Evolutionary conservation across 805 yeast species (phyloP), one percentile per base, ranked within the genome.

Genomic region (Kazachstania taianensis): DNA sequence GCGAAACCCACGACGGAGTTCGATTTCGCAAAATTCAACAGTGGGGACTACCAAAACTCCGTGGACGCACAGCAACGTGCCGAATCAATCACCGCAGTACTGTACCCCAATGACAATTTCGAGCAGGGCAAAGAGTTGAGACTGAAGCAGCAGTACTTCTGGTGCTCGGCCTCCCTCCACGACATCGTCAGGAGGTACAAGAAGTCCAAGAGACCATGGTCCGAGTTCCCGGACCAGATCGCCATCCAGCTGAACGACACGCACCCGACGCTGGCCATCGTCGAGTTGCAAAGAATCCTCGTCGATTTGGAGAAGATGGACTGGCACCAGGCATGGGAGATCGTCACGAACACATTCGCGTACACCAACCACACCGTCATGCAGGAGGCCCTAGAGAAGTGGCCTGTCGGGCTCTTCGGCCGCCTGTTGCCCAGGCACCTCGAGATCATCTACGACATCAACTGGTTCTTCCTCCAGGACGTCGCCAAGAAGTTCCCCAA

Each of bases 241-340:
- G 95, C 96, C 23, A 86, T 86, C 56, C 96, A 87, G 65, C 72
- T 87, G 58, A 86, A 86, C 57, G 96, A 86, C 57, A 86, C 96
- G 10, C 96, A 86, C 57, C 96, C 96, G 37, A 82, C 96, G 4
- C 64, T 86, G 51, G 95, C 95, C 3, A 68, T 87, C 52, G 92
- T 84, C 28, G 96, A 86, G 61, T 70, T 86, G 47, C 89, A 82
- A 65, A 73, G 96, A 62, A 72, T 87, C 36, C 65, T 86, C 39
- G 79, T 86, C 41, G 96, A 86, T 60, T 63, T 80, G 48, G 95
- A 87, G 63, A 77, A 77, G 36, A 66, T 86, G 39, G 71, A 65
- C 17, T 87, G 94, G 95, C 77, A 72, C 48, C 69, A 67, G 32
- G 95, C 96, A 26, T 87, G 96, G 96, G 62, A 62, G 18, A 78